These are phyloP conservation scores for Hypoxylon sp. DNA, from an alignment of 2,329 filamentous ascomycete species.

Conservation along the genomic window DNA sequence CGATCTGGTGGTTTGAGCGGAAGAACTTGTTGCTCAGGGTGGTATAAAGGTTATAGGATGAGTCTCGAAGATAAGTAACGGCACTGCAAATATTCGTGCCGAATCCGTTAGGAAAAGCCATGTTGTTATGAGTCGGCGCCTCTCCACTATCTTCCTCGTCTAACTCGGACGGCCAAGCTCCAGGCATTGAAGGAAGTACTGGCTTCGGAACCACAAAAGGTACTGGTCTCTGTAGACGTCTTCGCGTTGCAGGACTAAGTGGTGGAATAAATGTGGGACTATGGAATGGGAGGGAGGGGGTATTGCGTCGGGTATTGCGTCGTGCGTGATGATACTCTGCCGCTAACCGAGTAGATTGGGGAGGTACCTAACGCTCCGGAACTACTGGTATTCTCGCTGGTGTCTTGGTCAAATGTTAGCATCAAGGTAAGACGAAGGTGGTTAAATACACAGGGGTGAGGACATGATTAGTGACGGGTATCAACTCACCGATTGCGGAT, in stretches of 20 bases:
- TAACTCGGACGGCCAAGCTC: constrained; percentile 40
- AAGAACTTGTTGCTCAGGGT: constrained; percentile 30
- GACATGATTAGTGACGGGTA: not conserved
- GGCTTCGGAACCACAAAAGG: not conserved
- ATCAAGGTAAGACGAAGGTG: constrained; percentile 4
- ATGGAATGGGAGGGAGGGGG: constrained; percentile 1
- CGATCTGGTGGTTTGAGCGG: constrained; percentile 3
- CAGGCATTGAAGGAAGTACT: constrained; percentile 32
- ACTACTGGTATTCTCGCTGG: not conserved
- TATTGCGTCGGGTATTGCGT: not conserved
- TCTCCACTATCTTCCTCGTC: constrained; percentile 22
- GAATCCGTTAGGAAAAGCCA: constrained; percentile 20
- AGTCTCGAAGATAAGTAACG: constrained; percentile 30
- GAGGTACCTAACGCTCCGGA: constrained; percentile 38
- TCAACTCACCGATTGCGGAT: constrained; percentile 26
- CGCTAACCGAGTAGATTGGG: constrained; percentile 8
- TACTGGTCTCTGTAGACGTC: not conserved
- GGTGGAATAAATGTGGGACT: constrained; percentile 6
- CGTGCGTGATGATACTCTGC: not conserved
- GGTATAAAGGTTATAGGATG: constrained; percentile 28
- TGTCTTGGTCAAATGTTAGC: constrained; percentile 23
- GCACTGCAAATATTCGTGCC: constrained; percentile 31
- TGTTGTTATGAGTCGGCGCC: constrained; percentile 9
- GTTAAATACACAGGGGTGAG: not conserved
- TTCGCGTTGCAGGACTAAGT: constrained; percentile 18